These are phyloP conservation scores for Kuraishia hungarica DNA, from an alignment of 805 yeast species.

Conservation along the genomic window DNA sequence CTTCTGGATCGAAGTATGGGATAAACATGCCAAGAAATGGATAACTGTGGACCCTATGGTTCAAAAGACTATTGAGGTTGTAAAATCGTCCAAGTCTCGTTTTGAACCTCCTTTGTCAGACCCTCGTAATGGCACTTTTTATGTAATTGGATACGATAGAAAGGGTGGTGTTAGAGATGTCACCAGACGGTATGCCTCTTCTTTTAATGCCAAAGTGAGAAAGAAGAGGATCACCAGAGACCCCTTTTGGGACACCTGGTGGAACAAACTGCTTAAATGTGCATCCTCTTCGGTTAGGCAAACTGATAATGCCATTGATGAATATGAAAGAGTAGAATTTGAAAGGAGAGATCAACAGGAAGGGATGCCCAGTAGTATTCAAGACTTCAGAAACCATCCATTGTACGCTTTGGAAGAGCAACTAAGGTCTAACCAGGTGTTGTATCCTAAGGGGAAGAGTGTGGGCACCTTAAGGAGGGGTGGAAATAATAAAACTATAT, in stretches of 20 bases:
- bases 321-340: conserved; percentile 54
- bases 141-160: conserved; percentile 71
- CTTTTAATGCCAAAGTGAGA: conserved; percentile 65
- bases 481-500: conserved; percentile 30
- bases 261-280: conserved; percentile 31
- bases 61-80: conserved; percentile 51
- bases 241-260: conserved; percentile 55
- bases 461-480: conserved; percentile 67
- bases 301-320: conserved; percentile 28
- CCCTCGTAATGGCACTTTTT: conserved; percentile 49
- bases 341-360: conserved; percentile 57
- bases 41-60: conserved; percentile 80
- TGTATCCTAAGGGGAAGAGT: conserved; percentile 56
- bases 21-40: conserved; percentile 63
- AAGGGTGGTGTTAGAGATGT: conserved; percentile 67
- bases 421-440: conserved; percentile 60
- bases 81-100: conserved; percentile 21
- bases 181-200: conserved; percentile 71
- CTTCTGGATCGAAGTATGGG: conserved; percentile 95
- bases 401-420: conserved; percentile 73
- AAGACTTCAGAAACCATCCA: conserved; percentile 85
- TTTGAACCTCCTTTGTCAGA: conserved; percentile 70
- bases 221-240: conserved; percentile 64
- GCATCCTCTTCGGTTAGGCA: conserved; percentile 16
- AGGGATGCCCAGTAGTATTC: conserved; percentile 80